Base-by-base conservation (phyloP, 371 early-diverging fungal species). In the Rhizomucor pusillus region DNA sequence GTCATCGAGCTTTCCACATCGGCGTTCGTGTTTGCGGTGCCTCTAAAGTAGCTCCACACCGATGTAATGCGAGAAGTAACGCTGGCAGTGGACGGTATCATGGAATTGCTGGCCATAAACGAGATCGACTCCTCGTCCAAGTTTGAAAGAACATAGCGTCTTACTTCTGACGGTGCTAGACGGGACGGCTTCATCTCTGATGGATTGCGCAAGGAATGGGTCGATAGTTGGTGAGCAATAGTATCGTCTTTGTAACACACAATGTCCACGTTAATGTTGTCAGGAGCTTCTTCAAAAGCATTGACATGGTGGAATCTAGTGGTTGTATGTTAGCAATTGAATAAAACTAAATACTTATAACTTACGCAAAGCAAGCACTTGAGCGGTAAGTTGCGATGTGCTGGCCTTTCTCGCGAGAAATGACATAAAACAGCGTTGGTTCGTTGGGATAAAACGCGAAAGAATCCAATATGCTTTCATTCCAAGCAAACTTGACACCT, bases 401-500 rank as follows among this genome's bases (percentile, higher is more conserved):
- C 43, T 82, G 71, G 11, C 80, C 72, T 59, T 76, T 80, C 59
- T 81, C 71, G 50, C 89, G 75, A 16, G 86, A 87, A 50, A 88
- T 75, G 16, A 90, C 82, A 66, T 89, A 82, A 43, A 89, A 85
- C 22, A 79, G 57, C 3, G 80, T 82, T 3, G 84, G 79, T 29
- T 81, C 82, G 6, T 62, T 40, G 4, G 53, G 62, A 50, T 75
- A 72, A 60, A 86, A 89, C 2, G 73, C 49, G 56, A 89, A 77
- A 1, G 88, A 82, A 43, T 87, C 85, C 52, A 89, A 63, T 24
- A 89, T 68, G 16, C 80, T 84, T 57, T 84, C 84, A 40, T 80
- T 73, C 89, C 88, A 87, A 7, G 79, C 70, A 54, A 77, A 87
- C 29, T 80, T 81, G 47, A 85, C 66, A 48, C 84, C 87, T 22